Conservation (phyloP, 2,329 filamentous ascomycete genomes). For the Diatrype stigma region DNA sequence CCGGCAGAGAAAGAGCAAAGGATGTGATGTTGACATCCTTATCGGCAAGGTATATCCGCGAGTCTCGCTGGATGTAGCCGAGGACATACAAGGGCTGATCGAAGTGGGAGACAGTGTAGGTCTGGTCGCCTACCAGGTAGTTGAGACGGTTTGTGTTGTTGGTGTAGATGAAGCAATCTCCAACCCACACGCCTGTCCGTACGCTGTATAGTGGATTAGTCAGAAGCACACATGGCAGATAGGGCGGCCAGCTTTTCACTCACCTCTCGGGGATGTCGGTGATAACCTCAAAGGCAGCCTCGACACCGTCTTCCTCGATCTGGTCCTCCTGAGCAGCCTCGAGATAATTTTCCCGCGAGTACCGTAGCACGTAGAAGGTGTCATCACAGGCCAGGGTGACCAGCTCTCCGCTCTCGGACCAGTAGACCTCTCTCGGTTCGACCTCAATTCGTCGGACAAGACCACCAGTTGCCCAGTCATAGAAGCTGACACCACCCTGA, state of each 20-base stretch:
- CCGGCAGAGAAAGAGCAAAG: slow-evolving; percentile 83
- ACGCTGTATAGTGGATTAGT: slow-evolving; percentile 52
- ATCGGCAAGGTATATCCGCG: slow-evolving; percentile 90
- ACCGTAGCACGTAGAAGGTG: slow-evolving; percentile 89
- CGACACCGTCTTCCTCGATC: slow-evolving; percentile 86
- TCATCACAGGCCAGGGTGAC: slow-evolving; percentile 92
- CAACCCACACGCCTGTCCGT: slow-evolving; percentile 94
- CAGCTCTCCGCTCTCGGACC: slow-evolving; percentile 94
- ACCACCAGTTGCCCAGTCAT: slow-evolving; percentile 88
- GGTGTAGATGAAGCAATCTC: slow-evolving; percentile 98
- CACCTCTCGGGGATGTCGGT: slow-evolving; percentile 91
- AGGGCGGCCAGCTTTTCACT: slow-evolving; percentile 16
- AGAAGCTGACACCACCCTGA: slow-evolving; percentile 90
- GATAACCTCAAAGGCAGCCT: slow-evolving; percentile 92
- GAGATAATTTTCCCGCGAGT: slow-evolving; percentile 82
- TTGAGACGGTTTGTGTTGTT: slow-evolving; percentile 95
- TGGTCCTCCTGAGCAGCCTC: slow-evolving; percentile 78
- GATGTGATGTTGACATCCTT: slow-evolving; percentile 93
- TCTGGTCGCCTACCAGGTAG: slow-evolving; percentile 96
- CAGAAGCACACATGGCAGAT: neutral
- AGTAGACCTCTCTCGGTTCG: slow-evolving; percentile 74
- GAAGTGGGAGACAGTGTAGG: slow-evolving; percentile 95
- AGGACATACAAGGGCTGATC: slow-evolving; percentile 93
- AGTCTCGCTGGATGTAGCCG: slow-evolving; percentile 92
- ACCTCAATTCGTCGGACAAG: slow-evolving; percentile 90